phyloP scores from a whole-genome alignment of 1,284 basidiomycete genomes.

The Puccinia horiana region DNA sequence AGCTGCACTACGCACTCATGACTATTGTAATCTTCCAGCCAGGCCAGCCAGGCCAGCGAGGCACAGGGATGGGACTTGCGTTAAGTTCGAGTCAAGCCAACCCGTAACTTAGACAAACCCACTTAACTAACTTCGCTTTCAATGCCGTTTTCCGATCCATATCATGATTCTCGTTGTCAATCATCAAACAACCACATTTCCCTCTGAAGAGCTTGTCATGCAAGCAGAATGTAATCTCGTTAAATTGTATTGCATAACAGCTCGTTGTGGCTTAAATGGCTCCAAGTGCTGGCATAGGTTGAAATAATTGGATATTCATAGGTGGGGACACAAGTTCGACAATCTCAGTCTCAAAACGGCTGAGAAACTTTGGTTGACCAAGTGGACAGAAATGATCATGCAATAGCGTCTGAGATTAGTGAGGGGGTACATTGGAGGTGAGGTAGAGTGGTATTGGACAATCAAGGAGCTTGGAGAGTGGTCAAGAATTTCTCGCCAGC shows the following conservation, averaged over 20 bases:
- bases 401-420: neutral
- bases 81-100: too few relatives aligned
- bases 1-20: too few relatives aligned
- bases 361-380: neutral
- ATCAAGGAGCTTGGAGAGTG: constrained; percentile 43
- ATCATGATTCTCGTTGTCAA: too few relatives aligned
- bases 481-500: constrained; percentile 45
- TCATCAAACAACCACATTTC: too few relatives aligned
- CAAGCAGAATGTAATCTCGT: neutral
- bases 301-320: neutral
- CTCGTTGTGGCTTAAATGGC: neutral
- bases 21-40: too few relatives aligned
- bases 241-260: neutral
- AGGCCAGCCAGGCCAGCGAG: too few relatives aligned
- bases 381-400: neutral
- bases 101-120: too few relatives aligned
- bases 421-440: constrained; percentile 1
- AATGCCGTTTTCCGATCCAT: too few relatives aligned
- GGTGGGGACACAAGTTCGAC: neutral
- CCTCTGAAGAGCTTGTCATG: neutral
- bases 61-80: too few relatives aligned
- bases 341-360: neutral
- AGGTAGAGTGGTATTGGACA: neutral
- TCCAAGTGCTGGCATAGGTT: neutral
- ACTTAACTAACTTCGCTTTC: too few relatives aligned